These are phyloP conservation scores for Thraustochytrium sp. DNA, from an alignment of 352 stramenopile species.

Conservation along the genomic window DNA sequence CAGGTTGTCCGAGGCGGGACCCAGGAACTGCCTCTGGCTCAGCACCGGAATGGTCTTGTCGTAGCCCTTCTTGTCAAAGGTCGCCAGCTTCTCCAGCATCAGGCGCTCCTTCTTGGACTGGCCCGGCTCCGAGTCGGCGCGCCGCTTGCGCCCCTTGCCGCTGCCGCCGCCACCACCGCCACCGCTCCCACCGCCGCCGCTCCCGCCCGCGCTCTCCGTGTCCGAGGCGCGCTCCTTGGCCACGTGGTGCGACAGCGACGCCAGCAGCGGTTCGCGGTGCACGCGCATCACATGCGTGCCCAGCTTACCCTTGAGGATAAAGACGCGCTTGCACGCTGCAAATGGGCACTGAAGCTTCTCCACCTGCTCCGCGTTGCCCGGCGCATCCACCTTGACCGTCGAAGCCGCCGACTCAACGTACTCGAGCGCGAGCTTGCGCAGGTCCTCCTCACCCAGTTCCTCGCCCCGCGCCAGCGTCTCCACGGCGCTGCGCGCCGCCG, in stretches of 20 bases:
- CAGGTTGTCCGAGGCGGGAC: not conserved
- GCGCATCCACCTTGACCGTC: not conserved
- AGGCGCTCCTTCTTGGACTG: not conserved
- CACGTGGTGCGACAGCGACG: not conserved
- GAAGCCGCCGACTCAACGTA: not conserved
- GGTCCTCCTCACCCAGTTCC: not conserved
- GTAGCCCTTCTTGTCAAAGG: not conserved
- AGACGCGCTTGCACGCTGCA: not conserved
- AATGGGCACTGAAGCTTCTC: constrained; percentile 4
- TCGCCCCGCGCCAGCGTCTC: not conserved
- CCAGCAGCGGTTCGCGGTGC: not conserved
- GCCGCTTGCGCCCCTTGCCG: constrained; percentile 1
- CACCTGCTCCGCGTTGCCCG: not conserved
- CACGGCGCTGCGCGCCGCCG: not conserved
- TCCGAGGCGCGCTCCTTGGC: not conserved
- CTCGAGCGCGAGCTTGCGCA: not conserved
- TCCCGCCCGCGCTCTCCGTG: not conserved
- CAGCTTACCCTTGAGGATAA: not conserved
- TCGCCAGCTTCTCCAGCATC: not conserved
- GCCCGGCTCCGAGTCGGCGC: not conserved
- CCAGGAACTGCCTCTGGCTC: not conserved
- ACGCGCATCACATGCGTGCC: not conserved
- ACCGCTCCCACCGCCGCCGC: no score
- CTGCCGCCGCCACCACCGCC: no score
- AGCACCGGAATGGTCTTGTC: not conserved